Conservation (phyloP, 2,329 filamentous ascomycete species). For the Pleomassaria siparia region DNA sequence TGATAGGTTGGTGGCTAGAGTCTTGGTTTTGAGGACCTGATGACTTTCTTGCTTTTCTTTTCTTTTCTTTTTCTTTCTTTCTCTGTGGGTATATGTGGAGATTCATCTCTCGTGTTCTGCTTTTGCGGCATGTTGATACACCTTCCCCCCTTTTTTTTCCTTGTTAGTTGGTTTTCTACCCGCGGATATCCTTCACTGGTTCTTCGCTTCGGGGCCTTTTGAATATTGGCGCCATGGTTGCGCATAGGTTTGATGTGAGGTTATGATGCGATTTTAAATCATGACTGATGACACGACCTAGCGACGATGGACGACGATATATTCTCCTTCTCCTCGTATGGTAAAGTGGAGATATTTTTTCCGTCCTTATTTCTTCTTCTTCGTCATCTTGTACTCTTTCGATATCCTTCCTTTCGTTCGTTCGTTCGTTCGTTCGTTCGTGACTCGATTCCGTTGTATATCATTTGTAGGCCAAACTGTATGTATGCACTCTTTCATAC, state of each 20-base stretch:
- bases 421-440: neutral
- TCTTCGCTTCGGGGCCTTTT: neutral
- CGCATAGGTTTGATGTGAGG: neutral
- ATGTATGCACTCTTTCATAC: too few species aligned
- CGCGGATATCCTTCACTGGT: neutral
- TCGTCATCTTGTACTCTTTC: neutral
- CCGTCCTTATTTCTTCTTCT: neutral
- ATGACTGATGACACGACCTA: slow-evolving; percentile 1
- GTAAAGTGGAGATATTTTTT: too few species aligned
- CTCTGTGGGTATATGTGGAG: too few species aligned
- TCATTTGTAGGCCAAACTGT: too few species aligned
- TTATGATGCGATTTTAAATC: neutral
- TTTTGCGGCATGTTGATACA: too few species aligned
- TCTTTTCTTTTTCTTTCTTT: neutral
- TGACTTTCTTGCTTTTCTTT: neutral
- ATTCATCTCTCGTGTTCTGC: too few species aligned
- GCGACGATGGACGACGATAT: neutral
- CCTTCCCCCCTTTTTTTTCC: neutral
- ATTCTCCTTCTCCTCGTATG: neutral
- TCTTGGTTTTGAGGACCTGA: slow-evolving; percentile 24
- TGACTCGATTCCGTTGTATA: slow-evolving; percentile 1
- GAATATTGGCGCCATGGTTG: neutral
- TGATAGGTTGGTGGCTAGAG: slow-evolving; percentile 38
- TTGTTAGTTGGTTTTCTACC: neutral
- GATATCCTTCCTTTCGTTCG: neutral